Conservation (phyloP, 345 rosid species). For the Lenwebbia sp. region DNA sequence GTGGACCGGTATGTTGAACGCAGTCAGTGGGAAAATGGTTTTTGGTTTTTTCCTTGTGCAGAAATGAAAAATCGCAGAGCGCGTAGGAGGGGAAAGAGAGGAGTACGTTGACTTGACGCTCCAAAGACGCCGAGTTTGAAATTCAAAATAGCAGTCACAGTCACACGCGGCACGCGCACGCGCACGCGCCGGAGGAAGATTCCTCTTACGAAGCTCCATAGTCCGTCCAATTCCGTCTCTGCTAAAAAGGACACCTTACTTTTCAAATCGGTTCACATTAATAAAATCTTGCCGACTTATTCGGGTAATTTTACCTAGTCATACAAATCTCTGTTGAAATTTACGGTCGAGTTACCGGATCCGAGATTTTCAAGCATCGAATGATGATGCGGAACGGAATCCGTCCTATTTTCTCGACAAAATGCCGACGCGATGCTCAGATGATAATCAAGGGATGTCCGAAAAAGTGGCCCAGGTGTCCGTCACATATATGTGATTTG, state of each 20-base stretch:
- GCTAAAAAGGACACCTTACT: not conserved
- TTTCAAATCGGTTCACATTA: not conserved
- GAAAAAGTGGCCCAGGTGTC: not conserved
- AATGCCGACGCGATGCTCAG: not conserved
- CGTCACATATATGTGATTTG: not conserved
- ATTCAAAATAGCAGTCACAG: conserved; percentile 3
- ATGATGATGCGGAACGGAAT: not conserved
- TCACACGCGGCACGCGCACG: not conserved
- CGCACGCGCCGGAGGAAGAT: not conserved
- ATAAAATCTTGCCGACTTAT: not conserved
- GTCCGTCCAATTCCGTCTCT: not conserved
- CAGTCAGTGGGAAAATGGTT: not conserved
- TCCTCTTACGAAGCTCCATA: not conserved
- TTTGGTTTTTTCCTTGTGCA: not conserved
- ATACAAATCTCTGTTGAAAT: not conserved
- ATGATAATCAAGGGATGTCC: not conserved
- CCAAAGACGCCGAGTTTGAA: conserved; percentile 22
- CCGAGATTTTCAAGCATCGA: not conserved
- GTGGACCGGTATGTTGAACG: not conserved
- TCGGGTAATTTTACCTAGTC: not conserved
- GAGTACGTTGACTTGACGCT: not conserved
- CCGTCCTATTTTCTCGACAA: too few species aligned
- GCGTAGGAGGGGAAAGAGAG: not conserved
- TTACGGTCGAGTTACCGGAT: not conserved
- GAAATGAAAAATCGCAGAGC: not conserved